phyloP scores from a whole-genome alignment of 805 yeast species.

The Komagataella pastoris region DNA sequence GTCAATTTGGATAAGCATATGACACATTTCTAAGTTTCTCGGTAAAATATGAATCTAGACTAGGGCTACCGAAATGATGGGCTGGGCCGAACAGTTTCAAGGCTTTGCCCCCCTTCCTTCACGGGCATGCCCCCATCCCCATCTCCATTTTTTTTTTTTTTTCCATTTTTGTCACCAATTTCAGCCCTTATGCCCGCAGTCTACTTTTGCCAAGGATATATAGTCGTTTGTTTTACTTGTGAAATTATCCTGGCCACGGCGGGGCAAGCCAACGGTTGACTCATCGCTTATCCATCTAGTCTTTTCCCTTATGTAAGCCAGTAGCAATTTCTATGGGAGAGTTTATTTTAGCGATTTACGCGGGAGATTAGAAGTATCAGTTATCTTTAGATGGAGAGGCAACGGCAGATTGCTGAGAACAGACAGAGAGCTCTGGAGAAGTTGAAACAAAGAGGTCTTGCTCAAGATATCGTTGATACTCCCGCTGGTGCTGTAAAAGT shows the following conservation, averaged over 20 bases:
- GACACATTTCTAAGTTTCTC: neutral
- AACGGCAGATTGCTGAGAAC: conserved; percentile 30
- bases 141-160: no score
- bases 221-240: no score
- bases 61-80: neutral
- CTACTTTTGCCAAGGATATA: no score
- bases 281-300: neutral
- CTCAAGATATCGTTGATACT: neutral
- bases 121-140: no score
- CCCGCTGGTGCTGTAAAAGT: neutral
- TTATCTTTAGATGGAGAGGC: neutral
- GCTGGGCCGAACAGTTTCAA: no score
- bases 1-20: neutral
- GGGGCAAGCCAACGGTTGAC: neutral
- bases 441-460: conserved; percentile 27
- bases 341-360: neutral
- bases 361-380: neutral
- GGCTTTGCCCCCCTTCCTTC: no score
- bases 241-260: no score
- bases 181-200: no score
- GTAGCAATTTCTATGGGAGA: neutral
- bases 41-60: neutral
- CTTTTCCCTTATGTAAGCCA: neutral
- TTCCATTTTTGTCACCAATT: no score
- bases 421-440: conserved; percentile 49